Base-by-base conservation (phyloP, 352 stramenopile species). In the Saprolegnia diclina region DNA sequence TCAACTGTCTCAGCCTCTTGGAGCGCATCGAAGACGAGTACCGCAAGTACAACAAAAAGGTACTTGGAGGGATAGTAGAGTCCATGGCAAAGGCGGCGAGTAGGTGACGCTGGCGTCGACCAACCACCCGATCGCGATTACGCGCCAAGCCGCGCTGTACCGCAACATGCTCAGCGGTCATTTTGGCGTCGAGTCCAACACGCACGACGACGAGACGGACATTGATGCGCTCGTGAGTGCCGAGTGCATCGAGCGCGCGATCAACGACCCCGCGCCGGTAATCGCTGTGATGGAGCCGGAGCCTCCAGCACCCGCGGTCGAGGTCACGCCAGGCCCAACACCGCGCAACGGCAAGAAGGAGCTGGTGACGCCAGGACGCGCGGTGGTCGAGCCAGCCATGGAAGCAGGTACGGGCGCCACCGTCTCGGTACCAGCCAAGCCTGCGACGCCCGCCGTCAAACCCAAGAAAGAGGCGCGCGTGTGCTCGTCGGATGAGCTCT, bases 11-110 rank as follows among this genome's bases (percentile, higher is more conserved):
- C 0, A 68, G 74, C 16, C 46, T 96, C 1, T 75, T 97, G 2
- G 77, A 80, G 24, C 26, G 75, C 16, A 85, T 96, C 40, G 90
- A 96, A 71, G 67, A 48, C 6, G 80, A 85, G 24, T 96, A 97
- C 73, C 83, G 90, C 13, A 59, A 76, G 14, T 94, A 91, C 71
- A 83, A 88, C 56, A 76, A 76, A 26, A 74, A 76, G 18, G 71
- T 77, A 0, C 19, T 2, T 21, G 21, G 3, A 3, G 11, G 11
- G 1, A 48, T 48, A 48, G 4, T n/a, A n/a, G n/a, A n/a, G 35
- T 24, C 19, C 13, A 4, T 59, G 24, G 52, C 2, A 53, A 4
- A 50, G 21, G 16, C 3, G 24, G 29, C n/a, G 42, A 9, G 1
- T 66, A 66, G 59, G 63, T 69, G 21, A 59, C 59, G 24, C 38